Evolutionary conservation across 306 rosid species (phyloP), one percentile per base, ranked within the genome.

Genomic region (Cyamopsis tetragonoloba): DNA sequence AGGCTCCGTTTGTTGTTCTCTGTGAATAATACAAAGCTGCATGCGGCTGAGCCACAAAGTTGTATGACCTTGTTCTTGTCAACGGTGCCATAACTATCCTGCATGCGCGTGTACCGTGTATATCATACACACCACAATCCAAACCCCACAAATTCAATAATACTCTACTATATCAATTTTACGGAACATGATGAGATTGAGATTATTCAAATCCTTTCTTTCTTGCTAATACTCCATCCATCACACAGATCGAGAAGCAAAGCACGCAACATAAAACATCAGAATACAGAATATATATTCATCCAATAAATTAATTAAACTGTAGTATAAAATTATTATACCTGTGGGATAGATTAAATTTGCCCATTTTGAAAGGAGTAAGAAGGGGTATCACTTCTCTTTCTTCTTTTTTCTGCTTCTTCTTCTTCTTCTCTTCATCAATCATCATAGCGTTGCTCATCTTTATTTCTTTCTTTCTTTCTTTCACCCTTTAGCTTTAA

Each of bases 331-430:
- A n/a, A n/a, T n/a, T n/a, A n/a, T n/a, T n/a, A n/a, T n/a, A 58
- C 97, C 97, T 91, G 79, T 88, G 97, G 6, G 96, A 88, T 39
- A 91, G 85, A 62, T 71, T 43, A 35, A 91, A 91, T 10, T 70
- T 84, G 55, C 88, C 88, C 93, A 86, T 63, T 23, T 81, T 86
- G 87, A 73, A 86, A 2, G 88, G 85, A 44, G 86, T 79, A 78
- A 86, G 87, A 3, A 91, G 86, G 4, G 82, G 82, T 1, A 68
- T 77, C 30, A 26, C 66, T 41, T 65, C 39, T 41, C 7, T 60
- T 60, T 22, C 18, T 3, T 48, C 23, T 42, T 69, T 64, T 17
- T 46, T 41, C 3, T 35, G 41, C 47, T 1, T 63, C 74, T 72
- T 64, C 39, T 58, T 70, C 57, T 48, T 57, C 26, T 66, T 49